Percentiles rank a stretch among this genome's conserved stretches.
Conservation (phyloP, 768 basidiomycete genomes). For the Mycena vitilis region DNA sequence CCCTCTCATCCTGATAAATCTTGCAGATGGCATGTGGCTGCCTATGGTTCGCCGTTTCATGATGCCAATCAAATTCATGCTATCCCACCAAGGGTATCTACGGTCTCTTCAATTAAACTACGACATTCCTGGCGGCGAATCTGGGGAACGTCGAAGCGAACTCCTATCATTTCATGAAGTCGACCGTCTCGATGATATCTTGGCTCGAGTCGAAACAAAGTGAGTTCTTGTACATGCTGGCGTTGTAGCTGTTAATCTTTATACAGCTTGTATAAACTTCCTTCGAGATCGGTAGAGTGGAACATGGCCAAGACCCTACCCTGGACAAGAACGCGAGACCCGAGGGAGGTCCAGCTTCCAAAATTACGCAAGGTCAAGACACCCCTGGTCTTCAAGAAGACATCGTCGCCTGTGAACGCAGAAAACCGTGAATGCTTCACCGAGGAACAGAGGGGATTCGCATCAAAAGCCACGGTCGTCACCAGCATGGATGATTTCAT, state of each 20-base stretch:
- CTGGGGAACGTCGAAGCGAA: neutral
- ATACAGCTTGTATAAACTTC: no score
- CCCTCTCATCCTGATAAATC: neutral
- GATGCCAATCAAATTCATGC: neutral
- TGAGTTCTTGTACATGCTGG: no score
- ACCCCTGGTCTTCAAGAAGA: neutral
- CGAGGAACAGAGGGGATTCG: neutral
- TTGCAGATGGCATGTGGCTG: neutral
- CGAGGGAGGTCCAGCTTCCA: neutral
- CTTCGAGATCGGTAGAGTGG: no score
- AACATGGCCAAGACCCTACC: no score
- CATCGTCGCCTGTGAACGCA: neutral
- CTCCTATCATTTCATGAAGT: neutral
- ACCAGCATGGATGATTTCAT: neutral
- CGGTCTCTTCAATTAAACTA: neutral
- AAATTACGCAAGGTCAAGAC: neutral
- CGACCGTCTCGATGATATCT: neutral
- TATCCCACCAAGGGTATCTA: neutral
- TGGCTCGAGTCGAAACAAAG: neutral
- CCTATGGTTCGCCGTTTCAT: constrained; percentile 6
- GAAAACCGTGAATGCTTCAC: neutral
- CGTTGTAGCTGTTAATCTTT: no score
- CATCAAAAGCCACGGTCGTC: neutral
- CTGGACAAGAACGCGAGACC: neutral
- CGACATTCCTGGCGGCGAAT: neutral